Evolutionary conservation across 805 yeast species (phyloP).

Genomic region (Schizosaccharomyces lindneri): DNA sequence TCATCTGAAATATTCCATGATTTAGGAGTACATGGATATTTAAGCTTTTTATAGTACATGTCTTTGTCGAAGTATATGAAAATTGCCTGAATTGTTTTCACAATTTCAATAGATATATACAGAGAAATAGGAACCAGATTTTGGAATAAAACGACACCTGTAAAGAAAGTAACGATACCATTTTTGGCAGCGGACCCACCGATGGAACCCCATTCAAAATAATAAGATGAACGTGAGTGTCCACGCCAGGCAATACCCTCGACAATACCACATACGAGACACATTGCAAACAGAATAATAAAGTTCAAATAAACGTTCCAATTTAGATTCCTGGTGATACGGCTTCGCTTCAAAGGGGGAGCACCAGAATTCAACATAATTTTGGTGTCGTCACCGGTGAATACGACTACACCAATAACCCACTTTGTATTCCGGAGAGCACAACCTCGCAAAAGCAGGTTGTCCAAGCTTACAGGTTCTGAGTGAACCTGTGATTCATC

Average conservation of each 20-base stretch:
- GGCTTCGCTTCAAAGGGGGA: slow-evolving; percentile 49
- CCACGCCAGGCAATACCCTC: slow-evolving; percentile 38
- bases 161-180: slow-evolving; percentile 47
- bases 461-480: slow-evolving; percentile 39
- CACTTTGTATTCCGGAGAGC: slow-evolving; percentile 51
- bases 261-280: slow-evolving; percentile 43
- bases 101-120: slow-evolving; percentile 54
- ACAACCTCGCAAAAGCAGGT: slow-evolving; percentile 46
- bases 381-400: slow-evolving; percentile 54
- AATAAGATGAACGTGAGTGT: slow-evolving; percentile 21
- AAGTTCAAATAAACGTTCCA: slow-evolving; percentile 38
- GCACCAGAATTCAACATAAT: slow-evolving; percentile 56
- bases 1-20: slow-evolving; percentile 71
- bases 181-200: slow-evolving; percentile 35
- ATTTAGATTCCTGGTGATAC: slow-evolving; percentile 41
- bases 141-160: slow-evolving; percentile 48
- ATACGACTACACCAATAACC: slow-evolving; percentile 50
- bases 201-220: slow-evolving; percentile 36
- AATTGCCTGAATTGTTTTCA: slow-evolving; percentile 51
- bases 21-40: slow-evolving; percentile 57
- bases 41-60: slow-evolving; percentile 44
- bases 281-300: slow-evolving; percentile 30
- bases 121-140: slow-evolving; percentile 59
- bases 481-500: slow-evolving; percentile 14
- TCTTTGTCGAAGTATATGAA: slow-evolving; percentile 46